A percentile compares a stretch with the other conserved stretches of the same genome.
These are phyloP conservation scores for Lentinus brumalis DNA, from an alignment of 768 basidiomycete species.

Conservation along the genomic window DNA sequence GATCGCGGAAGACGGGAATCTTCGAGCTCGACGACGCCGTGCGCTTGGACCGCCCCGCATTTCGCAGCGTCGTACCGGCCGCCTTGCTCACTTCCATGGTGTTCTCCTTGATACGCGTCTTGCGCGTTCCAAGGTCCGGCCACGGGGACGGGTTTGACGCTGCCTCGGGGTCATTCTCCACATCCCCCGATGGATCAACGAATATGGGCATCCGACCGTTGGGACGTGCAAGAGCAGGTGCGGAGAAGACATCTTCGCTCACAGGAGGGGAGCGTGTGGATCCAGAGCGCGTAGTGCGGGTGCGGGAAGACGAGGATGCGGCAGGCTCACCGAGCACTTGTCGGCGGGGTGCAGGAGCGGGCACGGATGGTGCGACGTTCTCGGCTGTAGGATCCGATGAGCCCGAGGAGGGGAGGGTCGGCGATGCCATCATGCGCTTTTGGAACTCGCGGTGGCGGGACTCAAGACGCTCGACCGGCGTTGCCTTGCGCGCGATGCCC, in stretches of 20 bases:
- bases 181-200: conserved; percentile 65
- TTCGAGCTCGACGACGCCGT: conserved; percentile 53
- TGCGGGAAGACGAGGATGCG: conserved; percentile 31
- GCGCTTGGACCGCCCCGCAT: conserved; percentile 59
- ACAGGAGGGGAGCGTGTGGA: conserved; percentile 33
- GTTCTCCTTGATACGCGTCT: conserved; percentile 79
- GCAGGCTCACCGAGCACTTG: conserved; percentile 49
- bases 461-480: conserved; percentile 80
- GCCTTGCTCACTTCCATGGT: conserved; percentile 69
- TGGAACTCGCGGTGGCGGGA: conserved; percentile 84
- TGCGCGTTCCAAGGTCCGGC: conserved; percentile 77
- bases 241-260: conserved; percentile 33
- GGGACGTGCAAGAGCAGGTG: conserved; percentile 39
- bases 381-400: conserved; percentile 26
- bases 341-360: conserved; percentile 38
- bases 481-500: conserved; percentile 82
- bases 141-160: conserved; percentile 47
- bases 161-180: conserved; percentile 33
- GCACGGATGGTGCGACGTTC: conserved; percentile 30
- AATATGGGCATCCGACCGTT: conserved; percentile 70
- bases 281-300: conserved; percentile 18
- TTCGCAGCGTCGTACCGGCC: conserved; percentile 64
- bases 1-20: conserved; percentile 69
- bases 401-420: conserved; percentile 39
- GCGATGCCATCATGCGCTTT: conserved; percentile 78